Conservation (phyloP, 208 protist genomes). For the Crithidia brevicula region DNA sequence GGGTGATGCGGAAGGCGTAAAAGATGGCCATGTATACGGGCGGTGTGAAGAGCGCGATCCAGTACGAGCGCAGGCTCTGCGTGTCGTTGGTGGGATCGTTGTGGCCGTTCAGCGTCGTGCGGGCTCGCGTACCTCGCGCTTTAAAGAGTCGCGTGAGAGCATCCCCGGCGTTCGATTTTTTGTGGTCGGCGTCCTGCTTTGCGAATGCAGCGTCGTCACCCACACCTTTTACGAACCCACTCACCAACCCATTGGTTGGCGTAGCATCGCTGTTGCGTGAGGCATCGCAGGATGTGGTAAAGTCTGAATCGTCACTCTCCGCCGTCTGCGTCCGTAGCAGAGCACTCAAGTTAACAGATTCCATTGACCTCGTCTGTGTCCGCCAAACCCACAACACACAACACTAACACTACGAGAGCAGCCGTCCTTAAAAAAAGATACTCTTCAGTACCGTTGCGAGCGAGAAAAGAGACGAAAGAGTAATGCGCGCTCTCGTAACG, state of each 20-base stretch:
- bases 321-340: background rate
- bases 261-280: background rate
- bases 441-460: too few species aligned
- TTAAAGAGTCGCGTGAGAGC: background rate
- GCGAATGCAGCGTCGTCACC: too few species aligned
- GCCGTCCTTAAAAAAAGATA: too few species aligned
- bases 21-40: slow-evolving; percentile 53
- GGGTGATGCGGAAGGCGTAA: slow-evolving; percentile 55
- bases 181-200: too few species aligned
- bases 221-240: background rate
- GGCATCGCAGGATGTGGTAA: background rate
- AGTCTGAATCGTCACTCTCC: background rate
- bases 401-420: too few species aligned
- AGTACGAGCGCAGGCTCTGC: slow-evolving; percentile 33
- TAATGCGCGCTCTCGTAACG: too few species aligned
- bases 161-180: background rate
- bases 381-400: too few species aligned
- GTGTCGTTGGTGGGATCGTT: slow-evolving; percentile 33
- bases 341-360: slow-evolving; percentile 2
- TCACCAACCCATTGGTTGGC: background rate
- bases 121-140: background rate
- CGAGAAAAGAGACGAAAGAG: too few species aligned
- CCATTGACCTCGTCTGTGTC: background rate
- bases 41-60: slow-evolving; percentile 39
- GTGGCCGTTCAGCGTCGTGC: slow-evolving; percentile 7